Evolutionary conservation across 768 basidiomycete genomes (phyloP), one percentile per base, ranked within the genome.

Genomic region (Tulasnella sp.): DNA sequence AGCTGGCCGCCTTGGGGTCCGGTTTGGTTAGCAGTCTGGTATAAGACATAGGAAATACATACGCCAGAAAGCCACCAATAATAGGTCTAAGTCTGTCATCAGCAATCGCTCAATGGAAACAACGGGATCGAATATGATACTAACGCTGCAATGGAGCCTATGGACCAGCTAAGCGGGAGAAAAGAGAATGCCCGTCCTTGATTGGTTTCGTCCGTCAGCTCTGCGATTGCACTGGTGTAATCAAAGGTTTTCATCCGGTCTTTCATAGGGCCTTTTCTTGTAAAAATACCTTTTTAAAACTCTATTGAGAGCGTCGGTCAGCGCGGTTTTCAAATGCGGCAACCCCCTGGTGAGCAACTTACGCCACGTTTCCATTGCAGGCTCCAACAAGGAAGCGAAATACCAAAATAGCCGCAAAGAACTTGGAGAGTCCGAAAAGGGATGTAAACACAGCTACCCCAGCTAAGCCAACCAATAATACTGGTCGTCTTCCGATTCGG

Each of bases 381-480:
- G 75, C 77, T 0, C 81, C 81, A 38, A 76, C 27, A 16, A 82
- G 31, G 24, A 78, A 78, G n/a, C 81, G 77, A 40, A 77, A 81
- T 58, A 81, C 40, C 36, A 82, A 18, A 38, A 81, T 81, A 52
- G 74, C 48, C 2, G 52, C 21, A 46, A 79, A 81, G 21, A 46
- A 68, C 39, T 71, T 76, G 10, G 62, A 77, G 68, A 81, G 68
- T 9, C 81, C 81, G 58, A 82, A 81, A 24, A 77, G 44, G 9
- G 71, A 40, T 24, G 79, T 81, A 39, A 76, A 85, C 62, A 85
- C 80, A 19, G 83, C 83, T 31, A 85, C 84, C 19, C 80, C 80
- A 34, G 39, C 31, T 19, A 80, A 68, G 31, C 80, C 80, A 34
- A 71, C 38, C n/a, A 80, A 68, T 71, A 80, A 79, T 14, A 80